Conservation (phyloP, 495 filamentous ascomycete species). For the Trichocladium uniseriatum region DNA sequence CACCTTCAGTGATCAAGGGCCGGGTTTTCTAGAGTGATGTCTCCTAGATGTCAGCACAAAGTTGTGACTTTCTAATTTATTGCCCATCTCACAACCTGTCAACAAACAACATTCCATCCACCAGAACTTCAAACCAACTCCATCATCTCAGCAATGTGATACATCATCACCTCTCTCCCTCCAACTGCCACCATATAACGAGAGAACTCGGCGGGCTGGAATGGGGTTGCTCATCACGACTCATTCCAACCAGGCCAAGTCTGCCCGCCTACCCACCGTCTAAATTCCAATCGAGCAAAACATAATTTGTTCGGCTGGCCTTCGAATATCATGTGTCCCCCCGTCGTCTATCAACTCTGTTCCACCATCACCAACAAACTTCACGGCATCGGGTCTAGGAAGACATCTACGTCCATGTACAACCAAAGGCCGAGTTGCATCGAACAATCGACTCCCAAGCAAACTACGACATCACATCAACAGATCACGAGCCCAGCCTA, state of each 20-base stretch:
- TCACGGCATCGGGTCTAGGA: neutral
- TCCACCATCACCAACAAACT: neutral
- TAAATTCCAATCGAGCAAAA: neutral
- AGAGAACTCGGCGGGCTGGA: slow-evolving; percentile 1
- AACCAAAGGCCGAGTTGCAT: neutral
- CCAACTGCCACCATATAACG: neutral
- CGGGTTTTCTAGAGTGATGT: too few relatives aligned
- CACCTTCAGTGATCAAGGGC: too few relatives aligned
- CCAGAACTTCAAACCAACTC: too few relatives aligned
- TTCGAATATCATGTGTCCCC: slow-evolving; percentile 2
- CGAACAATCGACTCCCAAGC: too few relatives aligned
- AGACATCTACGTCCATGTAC: neutral
- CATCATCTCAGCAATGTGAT: too few relatives aligned
- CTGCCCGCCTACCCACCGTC: neutral
- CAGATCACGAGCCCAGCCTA: too few relatives aligned
- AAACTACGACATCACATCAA: too few relatives aligned
- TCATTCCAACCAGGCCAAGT: slow-evolving; percentile 1
- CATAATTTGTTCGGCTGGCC: neutral
- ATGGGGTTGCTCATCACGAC: slow-evolving; percentile 4
- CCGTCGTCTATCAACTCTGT: neutral
- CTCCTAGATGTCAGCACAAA: too few relatives aligned
- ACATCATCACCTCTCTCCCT: too few relatives aligned
- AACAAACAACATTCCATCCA: too few relatives aligned
- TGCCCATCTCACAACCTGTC: too few relatives aligned
- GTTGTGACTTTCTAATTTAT: too few relatives aligned